Base-by-base conservation (phyloP, 2,329 filamentous ascomycete species). In the Colletotrichum salicis region DNA sequence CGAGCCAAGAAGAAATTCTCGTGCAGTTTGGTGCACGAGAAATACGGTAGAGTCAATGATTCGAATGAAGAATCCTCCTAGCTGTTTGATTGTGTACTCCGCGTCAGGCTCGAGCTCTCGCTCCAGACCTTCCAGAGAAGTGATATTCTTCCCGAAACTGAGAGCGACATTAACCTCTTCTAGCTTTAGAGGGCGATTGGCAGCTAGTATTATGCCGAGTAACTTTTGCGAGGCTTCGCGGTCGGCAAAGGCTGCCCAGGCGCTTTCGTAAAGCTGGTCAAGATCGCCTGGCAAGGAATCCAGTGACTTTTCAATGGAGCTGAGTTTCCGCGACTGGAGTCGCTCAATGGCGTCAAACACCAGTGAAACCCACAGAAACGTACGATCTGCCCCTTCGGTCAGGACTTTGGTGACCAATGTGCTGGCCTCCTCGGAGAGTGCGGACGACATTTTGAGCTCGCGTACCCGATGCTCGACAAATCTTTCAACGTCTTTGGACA, bases 1-100 rank as follows among this genome's bases (percentile, higher is more conserved):
- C 4, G n/a, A 13, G 24, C 29, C 22, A 13, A 64, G 45, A 3
- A 69, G 41, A 8, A 72, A 69, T 6, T 72, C 70, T n/a, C 70
- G 54, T 7, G 64, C 64, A 4, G 70, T 69, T 37, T 72, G 52
- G 7, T 72, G 70, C 5, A 72, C 64, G 2, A 72, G 60, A 13
- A 45, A 27, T 1, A 69, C 70, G 1, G 45, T 64, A 3, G 55
- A 68, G 56, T 69, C 35, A 13, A 59, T 68, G 15, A 72, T 57
- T 5, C 70, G 37, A 5, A 72, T 48, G 27, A 72, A 72, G 8
- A 68, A 72, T 6, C 70, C 70, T 3, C 70, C 70, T 2, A 72
- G 13, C 8, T 37, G 15, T n/a, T 72, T 72, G 41, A 72, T 58
- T 0, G 70, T 72, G 19, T 67, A 72, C 2, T 68, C 70, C 2